Conservation (phyloP, 1,139 yeast genomes). For the Zygosaccharomyces sapae region DNA sequence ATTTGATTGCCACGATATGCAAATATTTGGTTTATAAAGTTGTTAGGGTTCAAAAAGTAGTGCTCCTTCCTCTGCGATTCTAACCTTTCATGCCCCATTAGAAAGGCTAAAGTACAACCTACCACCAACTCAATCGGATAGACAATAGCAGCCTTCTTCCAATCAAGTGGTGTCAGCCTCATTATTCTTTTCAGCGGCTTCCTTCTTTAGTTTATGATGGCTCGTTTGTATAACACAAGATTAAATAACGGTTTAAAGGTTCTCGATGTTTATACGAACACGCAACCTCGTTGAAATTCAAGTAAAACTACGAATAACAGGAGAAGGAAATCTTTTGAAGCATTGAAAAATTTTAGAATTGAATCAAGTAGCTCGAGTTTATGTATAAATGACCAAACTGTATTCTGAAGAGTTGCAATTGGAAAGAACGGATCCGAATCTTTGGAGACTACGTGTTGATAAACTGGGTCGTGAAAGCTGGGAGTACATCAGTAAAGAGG, state of each 20-base stretch:
- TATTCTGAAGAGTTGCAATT: slow-evolving; percentile 64
- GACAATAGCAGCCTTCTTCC: slow-evolving; percentile 12
- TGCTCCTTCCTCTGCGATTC: slow-evolving; percentile 18
- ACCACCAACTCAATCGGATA: slow-evolving; percentile 24
- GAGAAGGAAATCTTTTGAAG: background rate
- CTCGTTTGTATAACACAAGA: slow-evolving; percentile 5
- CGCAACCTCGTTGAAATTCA: background rate
- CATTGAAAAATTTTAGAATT: background rate
- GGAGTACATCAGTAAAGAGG: slow-evolving; percentile 56
- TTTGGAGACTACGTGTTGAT: slow-evolving; percentile 75
- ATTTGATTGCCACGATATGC: slow-evolving; percentile 39
- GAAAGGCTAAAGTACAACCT: slow-evolving; percentile 22
- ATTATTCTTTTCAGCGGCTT: background rate
- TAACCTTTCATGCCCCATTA: slow-evolving; percentile 20
- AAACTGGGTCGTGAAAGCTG: slow-evolving; percentile 79
- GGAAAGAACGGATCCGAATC: slow-evolving; percentile 59
- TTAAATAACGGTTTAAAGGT: background rate
- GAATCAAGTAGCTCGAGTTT: background rate
- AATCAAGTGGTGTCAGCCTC: slow-evolving; percentile 5
- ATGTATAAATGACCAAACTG: slow-evolving; percentile 17
- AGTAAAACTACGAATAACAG: background rate
- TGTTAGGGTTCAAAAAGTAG: slow-evolving; percentile 30
- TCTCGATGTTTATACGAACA: background rate
- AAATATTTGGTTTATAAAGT: slow-evolving; percentile 35
- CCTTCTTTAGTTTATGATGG: background rate